phyloP scores from a whole-genome alignment of 1,284 basidiomycete species.

The Ganoderma lingzhi region DNA sequence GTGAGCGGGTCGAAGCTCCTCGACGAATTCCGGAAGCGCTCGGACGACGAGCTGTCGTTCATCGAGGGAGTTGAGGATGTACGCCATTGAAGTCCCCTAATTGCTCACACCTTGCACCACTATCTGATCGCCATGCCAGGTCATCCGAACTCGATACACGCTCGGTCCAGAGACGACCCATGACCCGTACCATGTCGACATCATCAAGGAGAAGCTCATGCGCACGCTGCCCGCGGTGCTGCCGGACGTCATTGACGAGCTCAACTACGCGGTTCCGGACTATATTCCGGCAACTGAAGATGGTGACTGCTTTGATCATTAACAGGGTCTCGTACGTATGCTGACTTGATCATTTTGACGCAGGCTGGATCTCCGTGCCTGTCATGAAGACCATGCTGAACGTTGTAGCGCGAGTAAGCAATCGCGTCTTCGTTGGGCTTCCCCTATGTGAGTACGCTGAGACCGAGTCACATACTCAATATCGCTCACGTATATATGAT shows the following conservation, averaged over 20 bases:
- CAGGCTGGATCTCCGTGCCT: constrained; percentile 23
- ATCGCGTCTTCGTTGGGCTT: constrained; percentile 54
- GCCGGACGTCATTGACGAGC: constrained; percentile 39
- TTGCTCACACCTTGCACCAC: constrained; percentile 26
- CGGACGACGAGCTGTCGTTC: constrained; percentile 49
- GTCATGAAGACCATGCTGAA: constrained; percentile 42
- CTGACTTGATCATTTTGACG: neutral
- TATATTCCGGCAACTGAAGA: constrained; percentile 23
- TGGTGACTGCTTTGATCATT: neutral
- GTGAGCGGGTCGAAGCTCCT: constrained; percentile 43
- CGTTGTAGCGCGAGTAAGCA: constrained; percentile 52
- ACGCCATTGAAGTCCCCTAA: constrained; percentile 38
- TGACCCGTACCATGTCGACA: constrained; percentile 40
- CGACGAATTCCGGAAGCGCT: constrained; percentile 50
- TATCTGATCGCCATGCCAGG: neutral
- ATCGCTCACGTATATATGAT: neutral
- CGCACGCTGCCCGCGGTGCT: constrained; percentile 35
- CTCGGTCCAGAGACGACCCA: constrained; percentile 34
- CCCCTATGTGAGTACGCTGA: constrained; percentile 43
- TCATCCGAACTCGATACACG: constrained; percentile 30
- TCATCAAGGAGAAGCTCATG: constrained; percentile 37
- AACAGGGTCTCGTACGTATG: no score
- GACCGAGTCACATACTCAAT: neutral
- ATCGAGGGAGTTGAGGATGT: constrained; percentile 45
- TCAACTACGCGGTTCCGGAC: constrained; percentile 33